Percentiles rank a stretch among this genome's conserved stretches.
phyloP scores from a whole-genome alignment of 2,329 filamentous ascomycete species.

The Aureobasidium sp. region DNA sequence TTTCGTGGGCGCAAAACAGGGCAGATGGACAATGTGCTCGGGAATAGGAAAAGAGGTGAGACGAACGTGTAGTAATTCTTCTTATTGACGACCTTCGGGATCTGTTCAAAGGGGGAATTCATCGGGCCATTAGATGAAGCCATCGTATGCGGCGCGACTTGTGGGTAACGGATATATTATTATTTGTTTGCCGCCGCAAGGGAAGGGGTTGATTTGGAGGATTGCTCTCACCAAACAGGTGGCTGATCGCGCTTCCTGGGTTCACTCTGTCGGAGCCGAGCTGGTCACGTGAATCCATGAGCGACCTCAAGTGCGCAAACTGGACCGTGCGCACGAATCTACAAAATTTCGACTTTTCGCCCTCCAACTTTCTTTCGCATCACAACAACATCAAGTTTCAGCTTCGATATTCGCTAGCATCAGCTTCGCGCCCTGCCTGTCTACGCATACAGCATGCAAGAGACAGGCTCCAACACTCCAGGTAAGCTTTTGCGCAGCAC shows the following conservation, averaged over 20 bases:
- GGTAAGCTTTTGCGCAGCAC: background rate
- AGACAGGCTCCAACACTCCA: background rate
- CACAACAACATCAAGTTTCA: background rate
- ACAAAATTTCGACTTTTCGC: constrained; percentile 4
- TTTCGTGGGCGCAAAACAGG: background rate
- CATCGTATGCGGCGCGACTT: constrained; percentile 13
- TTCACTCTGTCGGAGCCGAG: background rate
- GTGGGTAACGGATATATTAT: constrained; percentile 10
- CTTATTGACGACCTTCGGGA: constrained; percentile 67
- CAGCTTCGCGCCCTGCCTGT: background rate
- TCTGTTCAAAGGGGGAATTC: constrained; percentile 10
- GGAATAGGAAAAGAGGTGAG: background rate
- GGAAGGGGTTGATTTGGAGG: constrained; percentile 9
- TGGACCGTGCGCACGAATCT: background rate
- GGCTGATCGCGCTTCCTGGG: background rate
- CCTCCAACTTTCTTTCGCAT: background rate
- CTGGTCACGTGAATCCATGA: background rate
- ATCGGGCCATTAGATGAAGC: constrained; percentile 12
- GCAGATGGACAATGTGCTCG: background rate
- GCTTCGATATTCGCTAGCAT: background rate
- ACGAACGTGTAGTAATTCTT: constrained; percentile 98
- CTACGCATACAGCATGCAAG: background rate
- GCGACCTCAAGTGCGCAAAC: background rate
- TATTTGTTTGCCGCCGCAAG: constrained; percentile 11
- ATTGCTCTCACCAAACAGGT: constrained; percentile 8